These are phyloP conservation scores for Neurospora sp. DNA, from an alignment of 495 filamentous ascomycete genomes.

Conservation along the genomic window DNA sequence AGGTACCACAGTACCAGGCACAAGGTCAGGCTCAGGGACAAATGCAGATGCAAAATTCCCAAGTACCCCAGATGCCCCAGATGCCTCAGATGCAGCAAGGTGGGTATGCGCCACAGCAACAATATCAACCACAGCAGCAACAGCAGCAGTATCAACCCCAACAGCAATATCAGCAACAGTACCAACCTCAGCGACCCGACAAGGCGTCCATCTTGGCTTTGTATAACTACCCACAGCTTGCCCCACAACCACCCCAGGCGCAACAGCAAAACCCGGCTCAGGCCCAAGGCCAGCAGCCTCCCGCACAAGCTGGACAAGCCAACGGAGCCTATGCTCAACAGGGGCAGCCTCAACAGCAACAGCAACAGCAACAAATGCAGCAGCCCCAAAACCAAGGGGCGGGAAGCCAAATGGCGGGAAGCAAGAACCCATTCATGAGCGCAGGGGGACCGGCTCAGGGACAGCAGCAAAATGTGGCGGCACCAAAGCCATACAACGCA, in stretches of 20 bases:
- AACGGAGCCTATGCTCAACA: slow-evolving; percentile 12
- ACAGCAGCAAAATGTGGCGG: slow-evolving; percentile 2
- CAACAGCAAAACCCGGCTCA: slow-evolving; percentile 5
- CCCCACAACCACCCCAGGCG: slow-evolving; percentile 29
- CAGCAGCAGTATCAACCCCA: slow-evolving; percentile 25
- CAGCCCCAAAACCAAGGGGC: slow-evolving; percentile 12
- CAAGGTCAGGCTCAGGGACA: slow-evolving; percentile 20
- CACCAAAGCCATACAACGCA: slow-evolving; percentile 44
- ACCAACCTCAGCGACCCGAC: slow-evolving; percentile 38
- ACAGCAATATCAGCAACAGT: slow-evolving; percentile 22
- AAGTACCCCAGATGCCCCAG: not conserved
- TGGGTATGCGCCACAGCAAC: not conserved
- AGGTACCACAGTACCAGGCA: slow-evolving; percentile 18
- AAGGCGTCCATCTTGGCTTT: slow-evolving; percentile 83
- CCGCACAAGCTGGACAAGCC: slow-evolving; percentile 8
- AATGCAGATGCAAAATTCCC: slow-evolving; percentile 17
- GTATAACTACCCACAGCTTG: slow-evolving; percentile 70
- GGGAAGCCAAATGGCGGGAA: slow-evolving; percentile 20
- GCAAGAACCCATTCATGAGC: slow-evolving; percentile 40
- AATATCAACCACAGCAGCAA: slow-evolving; percentile 7
- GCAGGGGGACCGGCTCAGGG: slow-evolving; percentile 4
- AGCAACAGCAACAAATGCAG: slow-evolving; percentile 10
- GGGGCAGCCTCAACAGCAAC: slow-evolving; percentile 13
- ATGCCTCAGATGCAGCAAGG: not conserved
- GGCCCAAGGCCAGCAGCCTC: slow-evolving; percentile 7